phyloP scores from a whole-genome alignment of 306 rosid species.

The Ormosia emarginata region DNA sequence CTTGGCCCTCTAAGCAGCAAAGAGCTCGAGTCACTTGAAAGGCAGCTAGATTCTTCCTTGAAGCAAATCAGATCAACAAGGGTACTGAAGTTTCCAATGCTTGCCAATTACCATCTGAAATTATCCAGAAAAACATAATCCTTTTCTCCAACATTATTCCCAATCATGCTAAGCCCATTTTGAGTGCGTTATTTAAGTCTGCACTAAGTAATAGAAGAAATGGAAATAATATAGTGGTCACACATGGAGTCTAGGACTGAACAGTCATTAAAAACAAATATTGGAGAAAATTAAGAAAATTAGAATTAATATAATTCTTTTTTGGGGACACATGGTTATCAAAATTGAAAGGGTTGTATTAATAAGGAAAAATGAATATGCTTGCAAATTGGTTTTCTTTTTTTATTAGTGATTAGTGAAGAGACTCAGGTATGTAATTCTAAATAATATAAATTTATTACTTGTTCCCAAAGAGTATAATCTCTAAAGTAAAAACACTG shows the following conservation, averaged over 20 bases:
- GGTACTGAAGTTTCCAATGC: constrained; percentile 40
- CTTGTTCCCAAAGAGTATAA: neutral
- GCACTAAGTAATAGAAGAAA: neutral
- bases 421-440: neutral
- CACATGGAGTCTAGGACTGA: neutral
- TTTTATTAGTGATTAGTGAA: neutral
- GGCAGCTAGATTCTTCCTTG: constrained; percentile 88
- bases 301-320: too few relatives aligned
- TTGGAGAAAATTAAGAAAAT: too few relatives aligned
- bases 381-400: neutral
- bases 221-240: neutral
- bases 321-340: neutral
- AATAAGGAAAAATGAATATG: neutral
- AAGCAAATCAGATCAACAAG: constrained; percentile 91
- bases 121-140: neutral
- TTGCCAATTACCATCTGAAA: neutral
- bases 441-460: neutral
- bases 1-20: constrained; percentile 85
- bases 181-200: neutral
- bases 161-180: neutral
- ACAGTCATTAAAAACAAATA: too few relatives aligned
- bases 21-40: constrained; percentile 94
- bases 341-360: neutral
- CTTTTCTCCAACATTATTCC: too few relatives aligned
- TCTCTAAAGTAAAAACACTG: neutral